Evolutionary conservation across 768 basidiomycete species (phyloP), one percentile per base, ranked within the genome.

Genomic region (Boletellus emodensis): DNA sequence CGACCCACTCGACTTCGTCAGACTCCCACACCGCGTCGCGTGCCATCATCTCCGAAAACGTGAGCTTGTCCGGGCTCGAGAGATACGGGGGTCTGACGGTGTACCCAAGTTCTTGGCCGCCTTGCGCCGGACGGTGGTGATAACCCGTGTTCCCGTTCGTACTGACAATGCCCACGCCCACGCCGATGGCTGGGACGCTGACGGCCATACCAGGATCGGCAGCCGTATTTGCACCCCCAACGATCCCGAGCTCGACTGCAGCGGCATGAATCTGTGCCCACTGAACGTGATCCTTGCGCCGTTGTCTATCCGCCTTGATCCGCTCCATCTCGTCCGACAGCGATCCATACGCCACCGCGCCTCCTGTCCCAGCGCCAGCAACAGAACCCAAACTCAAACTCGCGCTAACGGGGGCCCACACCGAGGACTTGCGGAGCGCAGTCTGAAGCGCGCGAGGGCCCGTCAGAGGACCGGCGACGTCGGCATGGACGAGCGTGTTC

Each of bases 1-100:
- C 80, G 15, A 82, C 81, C 83, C 82, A 84, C 61, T 83, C 82
- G 28, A 83, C 83, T 58, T 84, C 83, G 48, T 83, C 82, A 0
- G 72, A 50, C 61, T 83, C 82, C 83, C 83, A 84, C 14, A 83
- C 81, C 15, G 79, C 77, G 56, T 84, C 83, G n/a, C 81, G 69
- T 4, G 76, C 82, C 61, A 82, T 75, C 75, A 79, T 75, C 61
- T 82, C 79, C 1, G 79, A 80, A 58, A 82, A 79, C 70, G 49
- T 75, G 67, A 22, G 8, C 30, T 8, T 30, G 30, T 30, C 74
- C 73, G 60, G 72, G 17, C 11, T 9, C 1, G 20, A 6, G 3
- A 40, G 14, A 17, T 18, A 71, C 7, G 69, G 70, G 45, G 30
- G n/a, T 8, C 52, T 39, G 36, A 73, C 74, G 24, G 70, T 67